Evolutionary conservation across 495 filamentous ascomycete species (phyloP).

Genomic region (Aspergillus affinis): DNA sequence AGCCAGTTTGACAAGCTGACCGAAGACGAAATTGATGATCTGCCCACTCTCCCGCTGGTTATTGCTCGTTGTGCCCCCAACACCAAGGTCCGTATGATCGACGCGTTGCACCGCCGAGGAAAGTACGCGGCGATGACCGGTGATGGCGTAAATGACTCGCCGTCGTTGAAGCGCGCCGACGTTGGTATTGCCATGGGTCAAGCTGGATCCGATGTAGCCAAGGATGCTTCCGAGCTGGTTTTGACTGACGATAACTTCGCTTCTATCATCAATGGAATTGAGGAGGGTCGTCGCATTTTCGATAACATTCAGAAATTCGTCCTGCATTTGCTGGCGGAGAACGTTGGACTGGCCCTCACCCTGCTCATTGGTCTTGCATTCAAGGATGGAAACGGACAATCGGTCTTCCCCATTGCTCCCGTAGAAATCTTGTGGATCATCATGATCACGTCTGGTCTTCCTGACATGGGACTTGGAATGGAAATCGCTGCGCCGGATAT

Average conservation of each 20-base stretch:
- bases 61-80: slow-evolving; percentile 70
- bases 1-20: slow-evolving; percentile 66
- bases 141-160: slow-evolving; percentile 86
- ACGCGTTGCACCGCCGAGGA: slow-evolving; percentile 66
- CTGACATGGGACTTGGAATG: slow-evolving; percentile 75
- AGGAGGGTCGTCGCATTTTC: slow-evolving; percentile 71
- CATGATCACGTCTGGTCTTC: slow-evolving; percentile 71
- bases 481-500: slow-evolving; percentile 66
- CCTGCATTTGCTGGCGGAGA: slow-evolving; percentile 69
- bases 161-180: slow-evolving; percentile 77
- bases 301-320: slow-evolving; percentile 81
- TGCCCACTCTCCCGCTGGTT: slow-evolving; percentile 66
- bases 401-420: slow-evolving; percentile 70
- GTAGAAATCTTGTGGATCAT: slow-evolving; percentile 79
- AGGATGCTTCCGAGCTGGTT: slow-evolving; percentile 80
- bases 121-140: slow-evolving; percentile 82
- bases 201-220: slow-evolving; percentile 79
- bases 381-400: slow-evolving; percentile 61
- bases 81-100: slow-evolving; percentile 78
- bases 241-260: slow-evolving; percentile 84
- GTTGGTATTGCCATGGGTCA: slow-evolving; percentile 84
- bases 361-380: slow-evolving; percentile 71
- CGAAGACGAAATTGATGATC: slow-evolving; percentile 61
- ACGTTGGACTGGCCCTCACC: slow-evolving; percentile 67
- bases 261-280: slow-evolving; percentile 71